These are phyloP conservation scores for Salvia hispanica DNA, from an alignment of 257 asterid genomes.

Conservation along the genomic window DNA sequence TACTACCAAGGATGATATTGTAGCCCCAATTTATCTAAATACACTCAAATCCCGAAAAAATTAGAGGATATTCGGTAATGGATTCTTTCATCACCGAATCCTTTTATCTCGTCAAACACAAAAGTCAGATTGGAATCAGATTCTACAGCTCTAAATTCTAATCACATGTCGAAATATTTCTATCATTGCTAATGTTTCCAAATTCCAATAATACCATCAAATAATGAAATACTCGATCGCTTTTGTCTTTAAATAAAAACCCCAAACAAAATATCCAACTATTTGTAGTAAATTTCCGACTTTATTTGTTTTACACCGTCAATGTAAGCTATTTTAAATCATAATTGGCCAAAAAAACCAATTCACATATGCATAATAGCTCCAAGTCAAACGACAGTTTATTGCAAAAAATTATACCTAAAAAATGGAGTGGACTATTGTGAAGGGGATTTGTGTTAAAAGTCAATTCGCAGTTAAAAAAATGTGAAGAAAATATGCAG, in stretches of 20 bases:
- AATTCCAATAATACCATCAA: background rate
- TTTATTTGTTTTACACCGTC: background rate
- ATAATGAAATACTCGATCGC: background rate
- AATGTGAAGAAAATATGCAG: background rate
- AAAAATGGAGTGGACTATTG: background rate
- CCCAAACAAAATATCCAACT: background rate
- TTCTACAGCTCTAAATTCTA: background rate
- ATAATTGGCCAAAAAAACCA: too few relatives aligned
- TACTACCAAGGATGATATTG: too few relatives aligned
- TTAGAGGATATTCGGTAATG: too few relatives aligned
- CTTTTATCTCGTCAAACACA: too few relatives aligned
- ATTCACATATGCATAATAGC: background rate
- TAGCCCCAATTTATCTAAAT: too few relatives aligned
- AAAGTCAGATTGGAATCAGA: background rate
- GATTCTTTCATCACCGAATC: too few relatives aligned
- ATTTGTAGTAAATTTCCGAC: background rate
- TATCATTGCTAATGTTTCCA: background rate
- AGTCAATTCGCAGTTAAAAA: slow-evolving; percentile 1
- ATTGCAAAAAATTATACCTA: background rate
- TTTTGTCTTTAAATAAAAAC: background rate
- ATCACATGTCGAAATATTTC: background rate
- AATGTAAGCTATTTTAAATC: too few relatives aligned
- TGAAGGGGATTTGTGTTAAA: background rate
- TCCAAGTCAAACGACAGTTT: background rate
- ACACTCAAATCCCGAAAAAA: too few relatives aligned